Percentiles rank a stretch among this genome's conserved stretches.
Evolutionary conservation across 768 basidiomycete genomes (phyloP).

Genomic region (Amanita rubescens): DNA sequence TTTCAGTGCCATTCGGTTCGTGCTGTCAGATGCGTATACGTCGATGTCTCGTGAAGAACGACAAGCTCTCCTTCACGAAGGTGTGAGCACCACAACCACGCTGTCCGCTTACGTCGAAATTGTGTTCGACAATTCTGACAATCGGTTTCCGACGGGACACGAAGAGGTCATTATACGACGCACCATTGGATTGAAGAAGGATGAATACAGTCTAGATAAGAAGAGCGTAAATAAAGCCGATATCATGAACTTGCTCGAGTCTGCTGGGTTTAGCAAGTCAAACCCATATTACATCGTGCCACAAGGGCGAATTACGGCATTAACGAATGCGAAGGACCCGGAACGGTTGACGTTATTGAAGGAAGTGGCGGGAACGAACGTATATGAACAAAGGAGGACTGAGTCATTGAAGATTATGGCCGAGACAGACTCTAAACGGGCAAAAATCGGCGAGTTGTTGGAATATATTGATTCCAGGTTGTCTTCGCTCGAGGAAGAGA

Average conservation of each 20-base stretch:
- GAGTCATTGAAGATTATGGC: constrained; percentile 97
- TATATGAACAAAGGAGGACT: constrained; percentile 89
- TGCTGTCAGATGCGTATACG: constrained; percentile 94
- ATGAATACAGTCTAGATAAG: constrained; percentile 95
- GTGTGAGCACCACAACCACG: constrained; percentile 79
- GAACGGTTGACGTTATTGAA: constrained; percentile 93
- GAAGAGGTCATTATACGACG: constrained; percentile 84
- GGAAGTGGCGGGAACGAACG: constrained; percentile 96
- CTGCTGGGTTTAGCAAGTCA: constrained; percentile 95
- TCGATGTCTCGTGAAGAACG: constrained; percentile 93
- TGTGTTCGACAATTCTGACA: constrained; percentile 91
- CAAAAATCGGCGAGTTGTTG: constrained; percentile 85
- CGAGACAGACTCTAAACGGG: constrained; percentile 88
- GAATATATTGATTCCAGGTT: constrained; percentile 88
- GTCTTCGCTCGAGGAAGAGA: constrained; percentile 92
- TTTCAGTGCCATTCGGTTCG: constrained; percentile 95
- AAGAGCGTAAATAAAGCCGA: constrained; percentile 95
- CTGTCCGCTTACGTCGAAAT: constrained; percentile 94
- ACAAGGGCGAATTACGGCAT: constrained; percentile 94
- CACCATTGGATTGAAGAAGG: constrained; percentile 97
- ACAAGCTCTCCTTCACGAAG: constrained; percentile 89
- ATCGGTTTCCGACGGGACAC: constrained; percentile 87
- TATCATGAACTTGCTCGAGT: constrained; percentile 94
- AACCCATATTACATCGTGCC: constrained; percentile 99
- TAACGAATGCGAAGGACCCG: constrained; percentile 95